These are phyloP conservation scores for Cadophora malorum DNA, from an alignment of 2,329 filamentous ascomycete genomes.

Conservation along the genomic window DNA sequence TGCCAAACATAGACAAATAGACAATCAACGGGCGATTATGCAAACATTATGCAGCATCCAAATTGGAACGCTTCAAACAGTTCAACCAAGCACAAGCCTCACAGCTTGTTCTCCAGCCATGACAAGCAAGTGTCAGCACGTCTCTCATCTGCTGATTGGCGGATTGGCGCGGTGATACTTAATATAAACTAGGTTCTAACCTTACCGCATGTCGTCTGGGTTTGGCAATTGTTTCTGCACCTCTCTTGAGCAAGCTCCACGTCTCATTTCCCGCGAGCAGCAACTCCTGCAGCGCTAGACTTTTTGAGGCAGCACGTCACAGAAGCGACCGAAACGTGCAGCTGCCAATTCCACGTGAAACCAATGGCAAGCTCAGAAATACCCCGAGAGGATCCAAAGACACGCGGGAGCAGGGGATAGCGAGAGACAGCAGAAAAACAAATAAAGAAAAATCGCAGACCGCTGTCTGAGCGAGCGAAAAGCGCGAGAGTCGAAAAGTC, in stretches of 20 bases:
- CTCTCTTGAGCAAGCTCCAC: conserved; percentile 5
- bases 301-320: conserved; percentile 21
- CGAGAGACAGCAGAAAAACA: neutral
- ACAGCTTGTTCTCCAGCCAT: conserved; percentile 5
- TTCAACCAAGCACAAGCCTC: conserved; percentile 4
- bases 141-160: conserved; percentile 20
- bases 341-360: conserved; percentile 2
- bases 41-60: conserved; percentile 9
- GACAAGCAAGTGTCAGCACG: neutral
- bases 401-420: conserved; percentile 18
- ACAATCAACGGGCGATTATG: conserved; percentile 2
- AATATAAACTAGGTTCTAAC: conserved; percentile 20
- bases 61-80: conserved; percentile 14
- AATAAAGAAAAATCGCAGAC: neutral
- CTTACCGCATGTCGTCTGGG: conserved; percentile 24
- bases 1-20: conserved; percentile 22
- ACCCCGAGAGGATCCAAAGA: conserved; percentile 5
- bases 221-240: conserved; percentile 29
- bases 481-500: neutral
- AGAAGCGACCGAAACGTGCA: conserved; percentile 9
- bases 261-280: conserved; percentile 31
- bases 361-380: conserved; percentile 17
- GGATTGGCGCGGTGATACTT: conserved; percentile 28
- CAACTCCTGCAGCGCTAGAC: conserved; percentile 20
- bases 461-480: neutral